Evolutionary conservation across 129 eudicot species (phyloP), one percentile per base, ranked within the genome.

Genomic region (Solidago caesia): DNA sequence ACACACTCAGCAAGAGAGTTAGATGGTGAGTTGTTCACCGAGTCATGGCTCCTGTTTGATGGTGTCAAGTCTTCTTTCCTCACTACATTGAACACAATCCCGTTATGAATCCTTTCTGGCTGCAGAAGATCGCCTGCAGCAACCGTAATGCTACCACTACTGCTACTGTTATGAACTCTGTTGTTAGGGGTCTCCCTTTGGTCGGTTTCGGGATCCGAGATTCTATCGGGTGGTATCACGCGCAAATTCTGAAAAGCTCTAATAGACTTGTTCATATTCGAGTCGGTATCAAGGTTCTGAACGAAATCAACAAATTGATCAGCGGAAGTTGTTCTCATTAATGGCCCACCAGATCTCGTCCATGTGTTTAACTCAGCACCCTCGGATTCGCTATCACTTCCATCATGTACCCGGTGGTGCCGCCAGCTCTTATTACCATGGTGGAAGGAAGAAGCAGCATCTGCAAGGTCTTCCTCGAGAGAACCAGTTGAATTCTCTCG

Each of bases 401-500:
- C 91, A 5, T 91, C 97, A 7, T 88, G 89, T 15, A 16, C 26
- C 10, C 88, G 92, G 81, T 82, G 70, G 77, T 55, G 83, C 60
- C 85, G 75, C 86, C 82, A 67, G 52, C 82, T 86, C 44, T 33
- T 33, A 33, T 33, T 33, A 33, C 39, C 39, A 33, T 80, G 76
- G 88, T 81, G 85, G 42, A 86, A 84, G 14, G 92, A 44, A 4
- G 88, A 63, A 5, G 73, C 85, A n/a, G 82, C 89, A 21, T 82
- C 77, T 15, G 84, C 82, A 10, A 82, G 77, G 67, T 86, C 90
- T 47, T 93, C 98, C 53, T 94, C 98, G 2, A 88, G 96, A 6
- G 99, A 94, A 1, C 97, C 97, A 0, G 92, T 83, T n/a, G 99
- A 94, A 78, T 87, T 88, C 70, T 91, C 99, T 12, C 97, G 89